Conservation (phyloP, 2,329 filamentous ascomycete species). For the Colletotrichum sp. region DNA sequence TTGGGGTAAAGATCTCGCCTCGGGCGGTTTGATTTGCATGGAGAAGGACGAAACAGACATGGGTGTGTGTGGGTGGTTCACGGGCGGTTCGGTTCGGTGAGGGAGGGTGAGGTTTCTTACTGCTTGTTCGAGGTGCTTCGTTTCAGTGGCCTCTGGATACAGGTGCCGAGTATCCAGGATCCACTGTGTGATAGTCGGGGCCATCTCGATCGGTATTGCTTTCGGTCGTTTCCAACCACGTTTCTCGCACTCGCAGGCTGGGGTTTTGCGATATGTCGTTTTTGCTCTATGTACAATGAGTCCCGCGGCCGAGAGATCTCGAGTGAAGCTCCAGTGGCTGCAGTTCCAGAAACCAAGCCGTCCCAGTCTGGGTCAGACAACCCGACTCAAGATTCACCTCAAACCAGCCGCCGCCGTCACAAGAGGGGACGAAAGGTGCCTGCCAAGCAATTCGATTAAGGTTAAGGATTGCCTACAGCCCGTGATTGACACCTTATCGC, state of each 20-base stretch:
- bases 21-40: not conserved
- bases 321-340: not conserved
- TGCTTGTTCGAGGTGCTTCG: slow-evolving; percentile 49
- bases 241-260: not conserved
- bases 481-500: not conserved
- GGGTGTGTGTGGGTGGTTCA: not conserved
- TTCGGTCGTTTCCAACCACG: slow-evolving; percentile 1
- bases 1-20: not conserved
- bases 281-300: not conserved
- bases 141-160: slow-evolving; percentile 58
- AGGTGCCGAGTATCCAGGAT: slow-evolving; percentile 64
- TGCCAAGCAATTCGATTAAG: slow-evolving; percentile 7
- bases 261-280: not conserved
- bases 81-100: not conserved
- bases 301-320: not conserved
- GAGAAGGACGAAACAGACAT: not conserved
- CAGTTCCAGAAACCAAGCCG: not conserved
- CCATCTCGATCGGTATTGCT: slow-evolving; percentile 7
- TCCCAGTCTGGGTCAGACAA: not conserved
- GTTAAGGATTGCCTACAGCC: not conserved
- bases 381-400: not conserved
- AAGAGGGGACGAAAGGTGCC: not conserved
- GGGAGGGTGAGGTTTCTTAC: slow-evolving; percentile 38
- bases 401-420: not conserved
- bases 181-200: slow-evolving; percentile 60